phyloP scores from a whole-genome alignment of 192 early-diverging fungal species.

The Mortierella antarctica region DNA sequence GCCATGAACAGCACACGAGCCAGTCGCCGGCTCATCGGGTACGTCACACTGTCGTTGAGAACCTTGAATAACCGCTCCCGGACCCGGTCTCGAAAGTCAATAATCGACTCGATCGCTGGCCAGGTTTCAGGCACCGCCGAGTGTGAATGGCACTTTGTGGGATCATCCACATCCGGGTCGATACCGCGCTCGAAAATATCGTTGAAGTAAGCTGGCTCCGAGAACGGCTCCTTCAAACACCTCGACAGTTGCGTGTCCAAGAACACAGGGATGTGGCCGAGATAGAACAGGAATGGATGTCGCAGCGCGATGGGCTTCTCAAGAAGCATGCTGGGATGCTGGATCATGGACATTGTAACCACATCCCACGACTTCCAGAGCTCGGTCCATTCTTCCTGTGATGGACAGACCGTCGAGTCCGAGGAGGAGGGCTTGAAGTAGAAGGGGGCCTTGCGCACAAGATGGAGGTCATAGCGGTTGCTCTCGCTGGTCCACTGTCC shows the following conservation, averaged over 20 bases:
- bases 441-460: slow-evolving; percentile 68
- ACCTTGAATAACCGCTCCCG: slow-evolving; percentile 63
- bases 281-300: slow-evolving; percentile 91
- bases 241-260: slow-evolving; percentile 70
- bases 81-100: slow-evolving; percentile 74
- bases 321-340: slow-evolving; percentile 58
- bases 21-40: slow-evolving; percentile 44
- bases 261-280: slow-evolving; percentile 85
- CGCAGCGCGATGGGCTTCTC: slow-evolving; percentile 85
- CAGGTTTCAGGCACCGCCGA: slow-evolving; percentile 74
- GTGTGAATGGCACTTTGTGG: slow-evolving; percentile 79
- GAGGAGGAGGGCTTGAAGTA: slow-evolving; percentile 35
- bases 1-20: slow-evolving; percentile 84
- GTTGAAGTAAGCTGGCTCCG: slow-evolving; percentile 71
- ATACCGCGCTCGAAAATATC: slow-evolving; percentile 95
- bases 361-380: slow-evolving; percentile 88
- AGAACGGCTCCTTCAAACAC: slow-evolving; percentile 57
- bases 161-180: slow-evolving; percentile 87
- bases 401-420: slow-evolving; percentile 58
- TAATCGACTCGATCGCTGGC: slow-evolving; percentile 75
- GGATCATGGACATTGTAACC: slow-evolving; percentile 72
- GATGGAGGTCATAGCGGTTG: slow-evolving; percentile 65
- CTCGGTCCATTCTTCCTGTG: slow-evolving; percentile 75
- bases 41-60: slow-evolving; percentile 45
- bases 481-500: slow-evolving; percentile 66